Conservation (phyloP, 768 basidiomycete genomes). For the Lactarius trivialis region DNA sequence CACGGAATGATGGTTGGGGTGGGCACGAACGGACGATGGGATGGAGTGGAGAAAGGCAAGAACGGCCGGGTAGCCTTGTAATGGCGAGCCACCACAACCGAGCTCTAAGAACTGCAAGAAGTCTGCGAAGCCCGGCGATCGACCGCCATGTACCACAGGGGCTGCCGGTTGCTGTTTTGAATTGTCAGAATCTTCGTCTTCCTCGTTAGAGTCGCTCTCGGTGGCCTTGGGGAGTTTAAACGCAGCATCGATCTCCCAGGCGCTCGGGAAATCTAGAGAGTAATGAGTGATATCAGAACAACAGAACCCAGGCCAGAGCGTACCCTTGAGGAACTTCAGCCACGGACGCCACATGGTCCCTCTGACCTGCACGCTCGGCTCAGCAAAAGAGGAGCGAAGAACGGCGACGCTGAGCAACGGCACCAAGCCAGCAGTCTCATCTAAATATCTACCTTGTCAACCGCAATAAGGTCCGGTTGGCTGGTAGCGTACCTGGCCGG, state of each 20-base stretch:
- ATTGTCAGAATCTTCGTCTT: conserved; percentile 29
- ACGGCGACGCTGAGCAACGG: conserved; percentile 49
- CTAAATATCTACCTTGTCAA: conserved; percentile 19
- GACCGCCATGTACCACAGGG: not conserved
- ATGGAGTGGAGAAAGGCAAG: conserved; percentile 79
- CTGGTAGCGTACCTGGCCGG: conserved; percentile 38
- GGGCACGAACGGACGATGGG: conserved; percentile 49
- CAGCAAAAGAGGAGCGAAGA: conserved; percentile 64
- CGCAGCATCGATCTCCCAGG: conserved; percentile 50
- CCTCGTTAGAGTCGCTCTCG: conserved; percentile 33
- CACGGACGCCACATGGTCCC: conserved; percentile 62
- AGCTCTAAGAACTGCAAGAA: conserved; percentile 75
- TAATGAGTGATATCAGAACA: not conserved
- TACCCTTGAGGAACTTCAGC: conserved; percentile 67
- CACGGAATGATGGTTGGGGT: not conserved
- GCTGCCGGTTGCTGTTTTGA: conserved; percentile 24
- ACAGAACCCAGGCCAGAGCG: conserved; percentile 22
- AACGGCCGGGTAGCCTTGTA: conserved; percentile 76
- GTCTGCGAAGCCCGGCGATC: conserved; percentile 46
- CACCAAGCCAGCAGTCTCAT: conserved; percentile 31
- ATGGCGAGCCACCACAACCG: conserved; percentile 74
- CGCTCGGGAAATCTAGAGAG: conserved; percentile 49
- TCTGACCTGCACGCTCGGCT: conserved; percentile 66
- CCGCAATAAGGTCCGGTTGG: not conserved
- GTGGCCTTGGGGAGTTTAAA: conserved; percentile 27